Percentiles rank a stretch among this genome's conserved stretches.
Evolutionary conservation across 164 flowering plant genomes (phyloP).

Genomic region (Nymphaea colorata): DNA sequence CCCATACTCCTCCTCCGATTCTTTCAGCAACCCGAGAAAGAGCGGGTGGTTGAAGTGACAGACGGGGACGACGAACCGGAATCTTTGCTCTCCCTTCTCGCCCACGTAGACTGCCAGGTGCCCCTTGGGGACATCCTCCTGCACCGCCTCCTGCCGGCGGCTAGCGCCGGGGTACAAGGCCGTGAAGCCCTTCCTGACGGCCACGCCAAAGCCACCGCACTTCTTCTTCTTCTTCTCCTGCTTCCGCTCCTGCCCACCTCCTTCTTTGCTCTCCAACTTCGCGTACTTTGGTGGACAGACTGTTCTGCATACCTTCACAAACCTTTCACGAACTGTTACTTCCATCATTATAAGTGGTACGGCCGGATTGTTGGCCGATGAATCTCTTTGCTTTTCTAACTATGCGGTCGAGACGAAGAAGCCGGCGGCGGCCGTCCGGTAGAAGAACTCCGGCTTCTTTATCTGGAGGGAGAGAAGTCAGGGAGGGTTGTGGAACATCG

Average conservation of each 20-base stretch:
- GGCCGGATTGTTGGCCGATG: too few species aligned
- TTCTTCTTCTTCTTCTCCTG: constrained; percentile 3
- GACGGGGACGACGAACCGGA: constrained; percentile 69
- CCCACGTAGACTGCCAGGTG: constrained; percentile 84
- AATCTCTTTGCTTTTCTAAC: too few species aligned
- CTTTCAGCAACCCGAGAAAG: constrained; percentile 54
- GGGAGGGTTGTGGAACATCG: too few species aligned
- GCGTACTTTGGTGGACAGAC: too few species aligned
- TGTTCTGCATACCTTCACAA: too few species aligned
- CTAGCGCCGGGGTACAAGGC: constrained; percentile 20
- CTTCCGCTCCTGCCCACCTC: constrained; percentile 4
- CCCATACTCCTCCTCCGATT: constrained; percentile 72
- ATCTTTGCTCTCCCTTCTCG: constrained; percentile 42
- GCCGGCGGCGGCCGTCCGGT: too few species aligned
- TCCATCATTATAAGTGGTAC: too few species aligned
- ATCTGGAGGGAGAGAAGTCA: too few species aligned
- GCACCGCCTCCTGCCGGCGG: constrained; percentile 1
- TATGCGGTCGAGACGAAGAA: too few species aligned
- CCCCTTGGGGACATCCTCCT: constrained; percentile 55
- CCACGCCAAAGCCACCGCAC: constrained; percentile 10
- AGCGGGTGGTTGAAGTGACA: constrained; percentile 81
- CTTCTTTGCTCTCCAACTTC: too few species aligned
- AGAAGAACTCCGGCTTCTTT: too few species aligned
- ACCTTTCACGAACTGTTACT: too few species aligned
- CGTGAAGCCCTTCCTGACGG: constrained; percentile 13